These are phyloP conservation scores for Arxiozyma heterogenica DNA, from an alignment of 1,139 yeast species.

Conservation along the genomic window DNA sequence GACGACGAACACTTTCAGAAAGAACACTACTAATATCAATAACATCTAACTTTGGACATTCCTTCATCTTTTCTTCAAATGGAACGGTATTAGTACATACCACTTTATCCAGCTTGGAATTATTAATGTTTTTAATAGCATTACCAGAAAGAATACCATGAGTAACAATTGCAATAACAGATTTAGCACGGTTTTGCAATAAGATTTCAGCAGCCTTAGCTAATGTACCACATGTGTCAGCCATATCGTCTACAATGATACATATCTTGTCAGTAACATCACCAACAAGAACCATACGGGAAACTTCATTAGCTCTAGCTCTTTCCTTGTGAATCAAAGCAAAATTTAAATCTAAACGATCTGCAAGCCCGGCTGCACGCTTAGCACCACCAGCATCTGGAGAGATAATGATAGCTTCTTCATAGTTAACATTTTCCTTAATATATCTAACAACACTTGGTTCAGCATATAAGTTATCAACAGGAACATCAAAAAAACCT, in stretches of 20 bases:
- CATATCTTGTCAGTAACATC: conserved; percentile 85
- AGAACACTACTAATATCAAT: conserved; percentile 82
- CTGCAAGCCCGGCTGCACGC: conserved; percentile 93
- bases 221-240: conserved; percentile 95
- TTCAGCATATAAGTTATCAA: conserved; percentile 91
- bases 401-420: conserved; percentile 76
- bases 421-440: conserved; percentile 57
- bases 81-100: conserved; percentile 96
- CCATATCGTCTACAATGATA: conserved; percentile 94
- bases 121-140: conserved; percentile 76
- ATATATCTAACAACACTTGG: conserved; percentile 88
- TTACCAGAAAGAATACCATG: conserved; percentile 89
- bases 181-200: conserved; percentile 67
- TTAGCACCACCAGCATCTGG: conserved; percentile 99
- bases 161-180: conserved; percentile 90
- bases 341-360: conserved; percentile 81
- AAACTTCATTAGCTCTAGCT: conserved; percentile 88
- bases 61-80: conserved; percentile 60
- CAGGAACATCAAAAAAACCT: conserved; percentile 94
- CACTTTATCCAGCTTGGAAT: conserved; percentile 65
- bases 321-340: conserved; percentile 96
- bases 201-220: conserved; percentile 93
- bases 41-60: conserved; percentile 68
- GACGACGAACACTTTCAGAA: conserved; percentile 93
- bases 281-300: conserved; percentile 93